Percentiles rank a stretch among this genome's conserved stretches.
Conservation (phyloP, 345 rosid genomes). For the Raphanus raphanistrum region DNA sequence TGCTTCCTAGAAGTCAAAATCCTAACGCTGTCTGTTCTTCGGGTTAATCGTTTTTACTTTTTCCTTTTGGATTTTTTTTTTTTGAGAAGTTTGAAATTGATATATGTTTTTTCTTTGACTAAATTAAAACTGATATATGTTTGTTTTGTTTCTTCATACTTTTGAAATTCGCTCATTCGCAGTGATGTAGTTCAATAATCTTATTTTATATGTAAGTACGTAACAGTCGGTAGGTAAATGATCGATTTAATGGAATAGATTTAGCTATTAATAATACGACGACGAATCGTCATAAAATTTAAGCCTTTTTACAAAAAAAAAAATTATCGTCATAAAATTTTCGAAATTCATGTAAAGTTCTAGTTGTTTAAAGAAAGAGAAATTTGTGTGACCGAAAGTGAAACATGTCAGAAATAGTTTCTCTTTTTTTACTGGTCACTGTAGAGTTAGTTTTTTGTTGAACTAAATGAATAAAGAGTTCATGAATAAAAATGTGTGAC, state of each 20-base stretch:
- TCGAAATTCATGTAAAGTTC: neutral
- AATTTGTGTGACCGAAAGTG: neutral
- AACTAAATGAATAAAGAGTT: neutral
- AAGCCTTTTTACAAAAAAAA: too few species aligned
- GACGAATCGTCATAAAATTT: neutral
- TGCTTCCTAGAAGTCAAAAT: conserved; percentile 31
- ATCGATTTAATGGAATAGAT: neutral
- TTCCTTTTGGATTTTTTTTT: neutral
- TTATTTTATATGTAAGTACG: neutral
- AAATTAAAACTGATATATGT: too few species aligned
- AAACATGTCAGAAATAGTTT: neutral
- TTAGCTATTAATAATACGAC: neutral
- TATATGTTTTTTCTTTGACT: neutral
- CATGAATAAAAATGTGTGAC: neutral
- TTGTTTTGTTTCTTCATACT: neutral
- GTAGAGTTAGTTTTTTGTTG: neutral
- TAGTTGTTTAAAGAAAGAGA: neutral
- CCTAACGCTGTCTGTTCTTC: conserved; percentile 24
- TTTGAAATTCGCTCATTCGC: neutral
- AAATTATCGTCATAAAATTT: neutral
- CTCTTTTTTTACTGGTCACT: neutral
- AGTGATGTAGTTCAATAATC: neutral
- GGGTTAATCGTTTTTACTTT: conserved; percentile 7
- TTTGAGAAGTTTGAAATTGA: neutral
- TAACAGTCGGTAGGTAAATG: neutral